Conservation (phyloP, 768 basidiomycete genomes). For the Lactarius hengduanensis region DNA sequence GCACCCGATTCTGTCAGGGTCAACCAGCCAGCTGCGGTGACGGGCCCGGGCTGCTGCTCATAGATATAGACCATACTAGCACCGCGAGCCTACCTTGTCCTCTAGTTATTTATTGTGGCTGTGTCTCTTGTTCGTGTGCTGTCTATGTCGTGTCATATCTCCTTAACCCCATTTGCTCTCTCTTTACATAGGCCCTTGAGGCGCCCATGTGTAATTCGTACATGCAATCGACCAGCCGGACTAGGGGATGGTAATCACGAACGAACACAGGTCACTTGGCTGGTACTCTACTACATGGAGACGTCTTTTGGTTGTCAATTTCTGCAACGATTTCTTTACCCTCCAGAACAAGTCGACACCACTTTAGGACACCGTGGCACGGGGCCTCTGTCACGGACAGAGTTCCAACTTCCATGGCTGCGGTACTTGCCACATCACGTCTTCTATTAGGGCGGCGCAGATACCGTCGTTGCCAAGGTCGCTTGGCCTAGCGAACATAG, state of each 20-base stretch:
- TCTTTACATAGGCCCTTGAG: constrained; percentile 15
- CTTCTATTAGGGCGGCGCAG: not conserved
- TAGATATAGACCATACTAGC: constrained; percentile 1
- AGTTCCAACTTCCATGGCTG: not conserved
- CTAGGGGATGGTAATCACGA: not conserved
- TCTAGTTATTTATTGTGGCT: constrained; percentile 18
- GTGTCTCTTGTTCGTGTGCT: constrained; percentile 8
- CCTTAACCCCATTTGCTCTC: constrained; percentile 8
- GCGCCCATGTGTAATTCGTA: constrained; percentile 34
- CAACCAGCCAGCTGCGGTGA: constrained; percentile 51
- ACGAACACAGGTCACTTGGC: not conserved
- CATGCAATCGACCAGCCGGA: constrained; percentile 35
- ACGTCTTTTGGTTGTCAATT: not conserved
- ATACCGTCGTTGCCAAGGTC: too few species aligned
- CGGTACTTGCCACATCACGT: not conserved
- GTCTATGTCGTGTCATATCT: constrained; percentile 14
- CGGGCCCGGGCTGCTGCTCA: constrained; percentile 49
- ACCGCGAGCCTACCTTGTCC: not conserved
- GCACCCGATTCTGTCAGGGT: constrained; percentile 63
- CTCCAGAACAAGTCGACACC: not conserved
- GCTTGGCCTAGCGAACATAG: too few species aligned
- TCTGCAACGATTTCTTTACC: not conserved
- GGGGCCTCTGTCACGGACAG: not conserved
- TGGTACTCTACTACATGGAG: not conserved
- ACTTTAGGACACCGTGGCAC: not conserved